phyloP scores from a whole-genome alignment of 2,329 filamentous ascomycete species.

The Bipolaris gigantea region DNA sequence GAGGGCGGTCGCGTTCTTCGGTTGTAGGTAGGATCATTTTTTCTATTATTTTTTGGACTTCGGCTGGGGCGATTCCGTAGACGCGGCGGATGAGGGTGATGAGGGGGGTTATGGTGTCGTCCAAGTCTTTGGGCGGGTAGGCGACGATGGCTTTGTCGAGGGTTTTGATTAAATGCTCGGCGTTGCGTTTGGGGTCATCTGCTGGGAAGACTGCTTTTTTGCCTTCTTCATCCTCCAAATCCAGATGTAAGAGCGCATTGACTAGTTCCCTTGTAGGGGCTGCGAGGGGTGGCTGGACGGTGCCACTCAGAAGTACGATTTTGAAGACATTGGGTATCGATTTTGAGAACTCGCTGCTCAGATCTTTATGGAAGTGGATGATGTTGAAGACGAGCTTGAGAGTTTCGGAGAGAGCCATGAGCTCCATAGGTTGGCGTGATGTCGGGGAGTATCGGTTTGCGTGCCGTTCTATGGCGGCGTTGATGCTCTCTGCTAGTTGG shows the following conservation, averaged over 20 bases:
- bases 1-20: constrained; percentile 72
- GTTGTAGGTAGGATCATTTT: constrained; percentile 72
- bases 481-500: constrained; percentile 68
- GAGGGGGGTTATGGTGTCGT: constrained; percentile 70
- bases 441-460: constrained; percentile 49
- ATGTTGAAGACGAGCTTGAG: constrained; percentile 90
- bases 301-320: constrained; percentile 65
- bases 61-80: constrained; percentile 67
- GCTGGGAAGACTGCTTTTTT: constrained; percentile 67
- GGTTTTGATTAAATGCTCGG: constrained; percentile 68
- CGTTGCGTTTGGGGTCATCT: constrained; percentile 60
- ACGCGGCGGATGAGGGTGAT: constrained; percentile 72
- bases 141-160: constrained; percentile 66
- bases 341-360: constrained; percentile 63
- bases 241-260: constrained; percentile 79
- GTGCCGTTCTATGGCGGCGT: constrained; percentile 71
- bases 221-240: constrained; percentile 57
- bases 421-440: constrained; percentile 62
- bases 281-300: constrained; percentile 68
- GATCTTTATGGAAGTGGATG: constrained; percentile 70
- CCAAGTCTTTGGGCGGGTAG: constrained; percentile 71
- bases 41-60: constrained; percentile 65
- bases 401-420: constrained; percentile 80
- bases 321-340: constrained; percentile 71
- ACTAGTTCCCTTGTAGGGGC: constrained; percentile 71